Percentiles rank a stretch among this genome's conserved stretches.
phyloP scores from a whole-genome alignment of 805 yeast genomes.

The Wickerhamiella kurtzmanii region DNA sequence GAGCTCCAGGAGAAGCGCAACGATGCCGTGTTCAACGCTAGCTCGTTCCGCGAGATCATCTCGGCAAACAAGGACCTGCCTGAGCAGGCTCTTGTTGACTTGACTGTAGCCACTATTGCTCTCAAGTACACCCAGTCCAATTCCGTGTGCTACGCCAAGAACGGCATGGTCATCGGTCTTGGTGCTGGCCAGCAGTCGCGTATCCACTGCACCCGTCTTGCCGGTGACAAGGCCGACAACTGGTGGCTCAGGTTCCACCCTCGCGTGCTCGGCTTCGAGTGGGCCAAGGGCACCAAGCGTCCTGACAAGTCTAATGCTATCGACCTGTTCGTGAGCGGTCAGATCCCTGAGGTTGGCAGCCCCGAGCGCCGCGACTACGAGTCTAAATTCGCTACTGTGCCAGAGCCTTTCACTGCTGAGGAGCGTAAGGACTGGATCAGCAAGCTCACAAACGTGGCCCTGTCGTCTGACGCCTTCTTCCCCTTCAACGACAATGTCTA shows the following conservation, averaged over 20 bases:
- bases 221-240: conserved; percentile 98
- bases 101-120: conserved; percentile 94
- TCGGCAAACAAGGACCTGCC: conserved; percentile 76
- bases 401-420: conserved; percentile 64
- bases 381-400: conserved; percentile 71
- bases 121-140: conserved; percentile 96
- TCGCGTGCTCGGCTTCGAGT: conserved; percentile 75
- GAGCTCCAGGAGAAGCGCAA: conserved; percentile 93
- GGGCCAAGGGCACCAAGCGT: conserved; percentile 97
- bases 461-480: conserved; percentile 97
- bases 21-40: conserved; percentile 86
- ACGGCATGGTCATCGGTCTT: conserved; percentile 97
- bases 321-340: conserved; percentile 82
- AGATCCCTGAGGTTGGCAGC: conserved; percentile 68
- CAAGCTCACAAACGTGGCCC: conserved; percentile 72
- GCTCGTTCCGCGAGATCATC: conserved; percentile 83
- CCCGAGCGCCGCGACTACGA: conserved; percentile 91
- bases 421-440: conserved; percentile 83
- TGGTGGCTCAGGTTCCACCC: conserved; percentile 99
- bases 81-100: conserved; percentile 83
- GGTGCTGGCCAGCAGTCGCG: conserved; percentile 99
- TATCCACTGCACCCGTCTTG: conserved; percentile 97
- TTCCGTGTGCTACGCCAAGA: conserved; percentile 96
- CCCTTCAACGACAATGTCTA: conserved; percentile 99
- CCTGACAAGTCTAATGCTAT: conserved; percentile 98